These are phyloP conservation scores for Agrocybe praecox DNA, from an alignment of 768 basidiomycete genomes.

Conservation along the genomic window DNA sequence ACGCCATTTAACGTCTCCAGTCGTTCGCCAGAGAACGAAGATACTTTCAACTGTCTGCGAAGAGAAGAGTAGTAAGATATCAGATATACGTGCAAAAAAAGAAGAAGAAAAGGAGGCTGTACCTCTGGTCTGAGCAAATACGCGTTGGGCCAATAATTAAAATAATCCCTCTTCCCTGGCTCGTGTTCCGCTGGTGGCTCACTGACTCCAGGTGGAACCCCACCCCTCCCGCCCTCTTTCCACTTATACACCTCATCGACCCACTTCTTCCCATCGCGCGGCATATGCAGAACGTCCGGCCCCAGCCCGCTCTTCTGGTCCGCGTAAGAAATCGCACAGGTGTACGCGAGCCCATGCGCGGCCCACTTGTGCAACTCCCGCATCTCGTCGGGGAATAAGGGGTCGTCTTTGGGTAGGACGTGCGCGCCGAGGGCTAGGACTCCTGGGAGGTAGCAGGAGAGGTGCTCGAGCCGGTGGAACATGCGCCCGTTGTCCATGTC, in stretches of 20 bases:
- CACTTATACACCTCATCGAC: slow-evolving; percentile 46
- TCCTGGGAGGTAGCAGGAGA: slow-evolving; percentile 72
- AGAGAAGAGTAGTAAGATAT: background rate
- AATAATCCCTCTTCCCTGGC: slow-evolving; percentile 52
- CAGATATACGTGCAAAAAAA: background rate
- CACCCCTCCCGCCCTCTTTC: slow-evolving; percentile 41
- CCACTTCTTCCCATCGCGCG: slow-evolving; percentile 40
- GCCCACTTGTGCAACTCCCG: slow-evolving; percentile 65
- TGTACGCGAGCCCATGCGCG: slow-evolving; percentile 70
- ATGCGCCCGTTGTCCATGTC: slow-evolving; percentile 40
- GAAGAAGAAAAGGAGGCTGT: slow-evolving; percentile 12
- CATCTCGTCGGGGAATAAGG: slow-evolving; percentile 3
- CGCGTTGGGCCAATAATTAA: slow-evolving; percentile 20
- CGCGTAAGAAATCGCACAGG: slow-evolving; percentile 67
- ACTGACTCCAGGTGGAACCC: slow-evolving; percentile 47
- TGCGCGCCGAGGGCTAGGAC: slow-evolving; percentile 66
- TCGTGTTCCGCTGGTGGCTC: slow-evolving; percentile 30
- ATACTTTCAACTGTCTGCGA: slow-evolving; percentile 76
- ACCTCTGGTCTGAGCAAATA: slow-evolving; percentile 76
- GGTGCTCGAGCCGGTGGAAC: slow-evolving; percentile 58
- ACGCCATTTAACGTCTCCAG: slow-evolving; percentile 67
- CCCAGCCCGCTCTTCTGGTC: slow-evolving; percentile 68
- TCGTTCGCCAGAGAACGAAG: slow-evolving; percentile 69
- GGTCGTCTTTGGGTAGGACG: slow-evolving; percentile 27
- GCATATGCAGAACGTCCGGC: slow-evolving; percentile 55